Percentiles rank a stretch among this genome's conserved stretches.
phyloP scores from a whole-genome alignment of 2,329 filamentous ascomycete genomes.

The Stagonosporopsis cucurbitacearum region DNA sequence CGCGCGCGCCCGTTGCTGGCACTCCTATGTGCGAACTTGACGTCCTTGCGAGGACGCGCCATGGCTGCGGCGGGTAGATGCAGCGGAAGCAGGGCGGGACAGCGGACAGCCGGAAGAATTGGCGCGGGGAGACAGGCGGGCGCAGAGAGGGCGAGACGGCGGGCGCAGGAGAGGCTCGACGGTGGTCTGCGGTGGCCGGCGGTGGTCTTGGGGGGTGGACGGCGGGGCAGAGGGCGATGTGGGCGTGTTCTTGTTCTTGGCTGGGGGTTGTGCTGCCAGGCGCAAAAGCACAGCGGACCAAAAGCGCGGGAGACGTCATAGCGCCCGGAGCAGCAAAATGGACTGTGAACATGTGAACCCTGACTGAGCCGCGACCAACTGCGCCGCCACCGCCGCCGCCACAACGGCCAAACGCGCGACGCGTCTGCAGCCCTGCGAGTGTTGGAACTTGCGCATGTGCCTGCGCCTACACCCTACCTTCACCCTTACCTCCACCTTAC shows the following conservation, averaged over 20 bases:
- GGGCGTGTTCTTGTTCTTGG: neutral
- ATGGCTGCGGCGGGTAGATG: conserved; percentile 32
- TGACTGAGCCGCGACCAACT: no score
- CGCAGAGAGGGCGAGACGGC: no score
- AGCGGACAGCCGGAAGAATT: neutral
- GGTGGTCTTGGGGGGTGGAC: conserved; percentile 1
- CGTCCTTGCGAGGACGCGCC: conserved; percentile 60
- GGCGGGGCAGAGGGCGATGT: neutral
- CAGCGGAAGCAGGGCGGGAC: neutral
- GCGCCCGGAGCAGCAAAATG: neutral
- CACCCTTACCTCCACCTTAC: no score
- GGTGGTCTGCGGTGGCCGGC: neutral
- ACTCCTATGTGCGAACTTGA: conserved; percentile 65
- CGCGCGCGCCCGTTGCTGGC: conserved; percentile 59
- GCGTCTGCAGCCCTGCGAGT: conserved; percentile 1
- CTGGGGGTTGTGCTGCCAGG: neutral
- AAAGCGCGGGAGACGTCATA: conserved; percentile 16
- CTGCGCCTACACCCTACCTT: no score
- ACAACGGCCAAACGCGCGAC: neutral
- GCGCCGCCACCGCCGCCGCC: no score
- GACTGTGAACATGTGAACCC: conserved; percentile 5
- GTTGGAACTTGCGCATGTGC: no score
- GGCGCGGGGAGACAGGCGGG: neutral
- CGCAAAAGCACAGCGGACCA: conserved; percentile 17
- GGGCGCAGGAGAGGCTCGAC: neutral